phyloP scores from a whole-genome alignment of 116 monocot genomes.

The Zostera marina region DNA sequence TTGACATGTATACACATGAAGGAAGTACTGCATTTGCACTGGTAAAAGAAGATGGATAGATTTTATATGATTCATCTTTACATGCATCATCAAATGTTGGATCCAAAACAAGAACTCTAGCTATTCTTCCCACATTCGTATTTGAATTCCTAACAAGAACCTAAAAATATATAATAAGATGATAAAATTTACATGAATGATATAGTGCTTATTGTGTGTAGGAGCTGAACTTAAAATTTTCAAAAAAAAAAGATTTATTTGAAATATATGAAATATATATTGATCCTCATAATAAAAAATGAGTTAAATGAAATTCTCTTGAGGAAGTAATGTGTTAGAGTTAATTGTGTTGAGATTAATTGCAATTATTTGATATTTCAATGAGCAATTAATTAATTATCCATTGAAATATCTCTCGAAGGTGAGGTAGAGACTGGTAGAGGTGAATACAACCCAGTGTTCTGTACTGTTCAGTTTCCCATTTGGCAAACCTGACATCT shows the following conservation, averaged over 20 bases:
- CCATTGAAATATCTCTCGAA: too few species aligned
- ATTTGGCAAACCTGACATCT: background rate
- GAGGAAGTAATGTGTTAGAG: too few species aligned
- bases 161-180: slow-evolving; percentile 18
- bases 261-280: too few species aligned
- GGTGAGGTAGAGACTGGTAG: too few species aligned
- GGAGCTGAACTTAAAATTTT: too few species aligned
- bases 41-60: slow-evolving; percentile 4
- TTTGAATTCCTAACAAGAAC: slow-evolving; percentile 63
- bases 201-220: too few species aligned
- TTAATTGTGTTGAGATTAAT: too few species aligned
- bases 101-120: slow-evolving; percentile 43
- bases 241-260: too few species aligned
- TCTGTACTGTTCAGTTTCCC: background rate
- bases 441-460: slow-evolving; percentile 1
- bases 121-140: slow-evolving; percentile 52
- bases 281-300: too few species aligned
- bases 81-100: slow-evolving; percentile 11
- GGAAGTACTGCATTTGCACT: slow-evolving; percentile 28
- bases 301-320: too few species aligned
- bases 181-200: background rate
- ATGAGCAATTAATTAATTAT: too few species aligned
- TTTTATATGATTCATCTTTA: slow-evolving; percentile 3
- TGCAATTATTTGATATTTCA: too few species aligned
- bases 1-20: slow-evolving; percentile 23